Evolutionary conservation across 2,329 filamentous ascomycete species (phyloP), one percentile per base, ranked within the genome.

Genomic region (Fusarium agapanthi): DNA sequence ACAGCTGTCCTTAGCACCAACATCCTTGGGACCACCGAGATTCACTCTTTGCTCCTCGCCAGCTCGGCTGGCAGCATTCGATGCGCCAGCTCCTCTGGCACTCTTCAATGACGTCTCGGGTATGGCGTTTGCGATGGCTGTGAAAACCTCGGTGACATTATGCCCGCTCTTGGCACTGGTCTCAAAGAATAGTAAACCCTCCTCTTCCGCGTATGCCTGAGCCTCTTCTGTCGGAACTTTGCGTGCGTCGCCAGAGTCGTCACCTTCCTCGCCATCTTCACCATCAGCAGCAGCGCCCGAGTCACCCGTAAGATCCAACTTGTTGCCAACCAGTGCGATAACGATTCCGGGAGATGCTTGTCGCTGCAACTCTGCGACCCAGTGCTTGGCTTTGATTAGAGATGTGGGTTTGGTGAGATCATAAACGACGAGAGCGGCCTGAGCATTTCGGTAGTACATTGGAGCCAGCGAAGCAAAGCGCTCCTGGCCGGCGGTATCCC

Each of bases 381-480:
- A 99, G 87, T 98, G 95, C 85, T 97, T 97, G 59, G 96, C 96
- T 86, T 99, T 98, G 83, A 94, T 91, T 76, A 99, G 91, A 53
- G 95, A 97, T 55, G 94, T 96, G 47, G 95, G 93, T 84, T 98
- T 98, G 71, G 96, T 99, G 78, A 99, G 91, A 81, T 99, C 95
- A 89, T 98, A 99, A 81, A 98, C 95, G 71, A 99, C 95, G 76
- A 99, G 93, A 20, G 96, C 96, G 73, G 95, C 95, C 86, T 98
- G 95, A 57, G 96, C 96, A 82, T 99, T 98, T 84, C 95, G 95
- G 87, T 98, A 98, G 89, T 99, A 99, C 96, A 98, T 98, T 78
- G 95, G 96, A 58, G 96, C 96, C 69, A 98, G 90, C 57, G 93
- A 97, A 77, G 95, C 95, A 81, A 98, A 99, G 73, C 95, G 94